These are phyloP conservation scores for Amborella trichopoda DNA, from an alignment of 164 flowering plant genomes.

Conservation along the genomic window DNA sequence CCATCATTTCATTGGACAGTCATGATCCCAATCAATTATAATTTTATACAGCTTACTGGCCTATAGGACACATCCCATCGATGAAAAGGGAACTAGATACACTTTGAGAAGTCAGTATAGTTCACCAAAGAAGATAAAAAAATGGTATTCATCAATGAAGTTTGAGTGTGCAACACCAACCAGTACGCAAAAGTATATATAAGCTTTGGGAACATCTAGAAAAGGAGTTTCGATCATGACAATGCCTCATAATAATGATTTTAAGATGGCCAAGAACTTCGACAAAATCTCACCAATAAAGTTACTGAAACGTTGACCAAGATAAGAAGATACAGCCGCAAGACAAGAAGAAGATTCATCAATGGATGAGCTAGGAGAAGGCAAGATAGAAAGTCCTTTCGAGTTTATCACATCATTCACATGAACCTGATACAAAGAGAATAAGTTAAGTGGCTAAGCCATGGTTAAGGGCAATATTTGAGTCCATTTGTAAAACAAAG, in stretches of 20 bases:
- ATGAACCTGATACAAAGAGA: slow-evolving; percentile 27
- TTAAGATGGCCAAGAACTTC: not conserved
- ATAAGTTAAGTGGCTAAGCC: too few species aligned
- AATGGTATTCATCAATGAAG: not conserved
- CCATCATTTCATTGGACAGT: too few species aligned
- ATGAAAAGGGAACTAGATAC: too few species aligned
- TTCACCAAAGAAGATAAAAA: not conserved
- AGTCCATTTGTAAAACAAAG: too few species aligned
- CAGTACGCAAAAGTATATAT: not conserved
- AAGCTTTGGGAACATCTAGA: not conserved
- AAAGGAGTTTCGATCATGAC: not conserved
- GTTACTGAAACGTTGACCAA: slow-evolving; percentile 31
- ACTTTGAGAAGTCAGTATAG: not conserved
- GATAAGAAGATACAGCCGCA: slow-evolving; percentile 34
- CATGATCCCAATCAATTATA: too few species aligned
- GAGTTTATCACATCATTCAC: slow-evolving; percentile 15
- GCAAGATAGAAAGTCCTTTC: slow-evolving; percentile 10
- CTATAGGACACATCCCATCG: too few species aligned
- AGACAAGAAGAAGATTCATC: slow-evolving; percentile 42
- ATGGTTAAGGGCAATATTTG: too few species aligned
- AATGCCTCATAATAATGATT: not conserved
- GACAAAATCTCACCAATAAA: slow-evolving; percentile 46
- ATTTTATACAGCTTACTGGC: too few species aligned
- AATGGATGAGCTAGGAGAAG: slow-evolving; percentile 20
- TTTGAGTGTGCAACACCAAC: not conserved